Conservation (phyloP, 345 rosid species). For the Arabidopsis arenosa region DNA sequence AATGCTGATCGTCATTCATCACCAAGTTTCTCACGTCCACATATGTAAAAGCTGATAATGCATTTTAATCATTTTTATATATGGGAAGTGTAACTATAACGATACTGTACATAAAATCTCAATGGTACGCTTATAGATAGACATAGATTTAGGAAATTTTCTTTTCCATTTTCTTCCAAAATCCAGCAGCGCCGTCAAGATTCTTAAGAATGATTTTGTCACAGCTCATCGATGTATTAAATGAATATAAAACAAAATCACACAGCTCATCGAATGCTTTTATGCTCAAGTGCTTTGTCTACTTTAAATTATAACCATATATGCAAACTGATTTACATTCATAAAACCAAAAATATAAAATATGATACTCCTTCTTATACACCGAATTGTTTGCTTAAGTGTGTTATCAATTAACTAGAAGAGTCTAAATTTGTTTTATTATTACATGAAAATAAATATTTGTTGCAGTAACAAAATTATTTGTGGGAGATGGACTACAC, state of each 20-base stretch:
- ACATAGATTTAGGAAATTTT: constrained; percentile 8
- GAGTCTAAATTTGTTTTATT: too few species aligned
- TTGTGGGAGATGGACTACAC: too few species aligned
- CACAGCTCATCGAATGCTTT: constrained; percentile 36
- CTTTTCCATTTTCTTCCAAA: neutral
- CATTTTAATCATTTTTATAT: constrained; percentile 17
- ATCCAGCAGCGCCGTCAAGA: constrained; percentile 35
- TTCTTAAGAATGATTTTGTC: constrained; percentile 23
- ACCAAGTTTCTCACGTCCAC: constrained; percentile 24
- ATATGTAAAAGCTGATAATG: constrained; percentile 19
- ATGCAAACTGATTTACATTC: constrained; percentile 4
- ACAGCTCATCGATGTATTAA: constrained; percentile 32
- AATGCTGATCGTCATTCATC: constrained; percentile 20
- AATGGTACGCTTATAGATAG: neutral
- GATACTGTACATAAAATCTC: neutral
- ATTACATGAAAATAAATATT: too few species aligned
- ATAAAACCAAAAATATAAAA: neutral
- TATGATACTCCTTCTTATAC: neutral
- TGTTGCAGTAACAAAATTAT: too few species aligned
- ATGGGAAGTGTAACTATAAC: neutral
- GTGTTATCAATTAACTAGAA: neutral
- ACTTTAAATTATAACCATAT: constrained; percentile 3
- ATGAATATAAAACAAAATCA: neutral
- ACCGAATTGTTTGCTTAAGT: neutral
- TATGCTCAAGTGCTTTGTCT: neutral